Base-by-base conservation (phyloP, 192 early-diverging fungal species). In the Dimargaris cristalligena region DNA sequence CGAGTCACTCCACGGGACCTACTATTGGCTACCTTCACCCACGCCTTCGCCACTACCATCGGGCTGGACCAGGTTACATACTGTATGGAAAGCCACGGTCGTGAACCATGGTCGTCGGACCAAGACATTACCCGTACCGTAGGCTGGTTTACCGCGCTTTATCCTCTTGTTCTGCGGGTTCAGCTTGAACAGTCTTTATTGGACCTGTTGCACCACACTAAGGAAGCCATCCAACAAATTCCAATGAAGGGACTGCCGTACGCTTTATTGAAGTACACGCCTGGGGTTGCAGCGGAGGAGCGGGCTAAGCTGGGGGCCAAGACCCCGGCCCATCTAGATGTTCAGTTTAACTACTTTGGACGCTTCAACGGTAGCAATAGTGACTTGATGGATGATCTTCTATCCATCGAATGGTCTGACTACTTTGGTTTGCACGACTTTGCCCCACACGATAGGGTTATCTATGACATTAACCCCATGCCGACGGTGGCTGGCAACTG, bases 61-160 rank as follows among this genome's bases (percentile, higher is more conserved):
- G 38, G 38, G 6, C 6, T 16, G 8, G 16, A 6, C 38, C 38
- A 41, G 16, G 38, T 41, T 16, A 10, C 38, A 6, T 41, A 10
- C 16, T 6, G 6, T 6, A 41, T 41, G 38, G 38, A 41, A 16
- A 16, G 38, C 38, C 38, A 41, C 38, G 38, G 38, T 41, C 38
- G 38, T 16, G 38, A 41, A 16, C 38, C 38, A 6, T 41, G 38
- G 38, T 41, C 38, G 38, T 6, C 6, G 8, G 38, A 6, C 38
- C 6, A 10, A 16, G 38, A 41, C 16, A 16, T 41, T 6, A 41
- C 8, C 16, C 38, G 38, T 41, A 41, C 38, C 38, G 2, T 67
- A 3, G 65, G 65, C 46, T 67, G 65, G 65, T 67, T 67, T 38
- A 66, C 65, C 30, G 2, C 63, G 10, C 11, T 63, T 26, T 49